These are phyloP conservation scores for Nannochloris sp. DNA, from an alignment of 139 green algal species.

Conservation along the genomic window DNA sequence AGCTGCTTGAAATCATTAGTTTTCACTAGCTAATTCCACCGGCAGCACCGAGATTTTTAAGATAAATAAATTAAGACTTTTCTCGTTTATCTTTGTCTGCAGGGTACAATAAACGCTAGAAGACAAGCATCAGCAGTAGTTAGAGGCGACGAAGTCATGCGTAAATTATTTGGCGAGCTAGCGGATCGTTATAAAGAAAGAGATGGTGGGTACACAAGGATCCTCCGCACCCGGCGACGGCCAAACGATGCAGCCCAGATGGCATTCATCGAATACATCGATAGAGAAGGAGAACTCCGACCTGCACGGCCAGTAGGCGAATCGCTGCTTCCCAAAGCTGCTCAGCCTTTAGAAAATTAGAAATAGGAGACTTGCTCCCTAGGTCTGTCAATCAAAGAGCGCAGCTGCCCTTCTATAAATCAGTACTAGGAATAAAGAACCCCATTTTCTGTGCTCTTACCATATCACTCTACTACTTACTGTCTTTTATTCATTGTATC, in stretches of 20 bases:
- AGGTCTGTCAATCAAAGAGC: too few species aligned
- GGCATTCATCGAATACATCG: conserved; percentile 89
- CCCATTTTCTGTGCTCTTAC: too few species aligned
- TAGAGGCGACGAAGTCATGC: conserved; percentile 55
- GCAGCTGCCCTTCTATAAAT: too few species aligned
- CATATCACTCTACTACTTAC: too few species aligned
- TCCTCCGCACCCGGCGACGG: conserved; percentile 60
- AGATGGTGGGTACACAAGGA: conserved; percentile 82
- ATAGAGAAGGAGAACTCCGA: conserved; percentile 76
- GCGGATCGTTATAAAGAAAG: conserved; percentile 77
- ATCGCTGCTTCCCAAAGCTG: conserved; percentile 36
- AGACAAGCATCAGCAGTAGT: conserved; percentile 56
- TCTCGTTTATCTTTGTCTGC: conserved; percentile 1
- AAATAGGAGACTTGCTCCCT: too few species aligned
- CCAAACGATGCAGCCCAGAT: conserved; percentile 71
- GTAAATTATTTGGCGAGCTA: conserved; percentile 83
- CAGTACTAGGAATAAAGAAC: too few species aligned
- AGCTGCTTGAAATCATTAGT: background rate
- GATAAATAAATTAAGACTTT: too few species aligned
- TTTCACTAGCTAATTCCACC: background rate
- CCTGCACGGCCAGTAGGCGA: conserved; percentile 34
- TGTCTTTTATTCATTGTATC: too few species aligned
- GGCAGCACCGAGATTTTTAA: background rate
- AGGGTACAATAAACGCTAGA: conserved; percentile 56
- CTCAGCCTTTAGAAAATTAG: background rate